Evolutionary conservation across 371 early-diverging fungal species (phyloP).

Genomic region (Vittaforma corneae): DNA sequence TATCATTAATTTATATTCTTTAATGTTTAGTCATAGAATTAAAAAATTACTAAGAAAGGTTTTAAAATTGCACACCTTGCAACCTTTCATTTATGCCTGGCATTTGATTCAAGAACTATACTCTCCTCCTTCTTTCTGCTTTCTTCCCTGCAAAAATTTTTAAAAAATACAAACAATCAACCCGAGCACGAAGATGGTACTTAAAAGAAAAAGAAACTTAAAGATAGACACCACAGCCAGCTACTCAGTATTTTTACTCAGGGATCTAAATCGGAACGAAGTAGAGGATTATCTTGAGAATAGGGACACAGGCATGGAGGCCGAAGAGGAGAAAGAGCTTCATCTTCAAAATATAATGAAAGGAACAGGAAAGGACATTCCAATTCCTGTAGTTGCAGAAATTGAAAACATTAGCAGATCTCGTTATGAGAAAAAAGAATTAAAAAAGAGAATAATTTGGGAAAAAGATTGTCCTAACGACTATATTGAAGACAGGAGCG

Average conservation of each 20-base stretch:
- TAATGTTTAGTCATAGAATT: no score
- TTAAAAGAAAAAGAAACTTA: conserved; percentile 42
- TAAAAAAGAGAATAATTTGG: conserved; percentile 27
- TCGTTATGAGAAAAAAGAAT: conserved; percentile 7
- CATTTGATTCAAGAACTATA: no score
- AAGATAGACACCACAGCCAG: conserved; percentile 23
- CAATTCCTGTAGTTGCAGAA: conserved; percentile 43
- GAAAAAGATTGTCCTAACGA: conserved; percentile 40
- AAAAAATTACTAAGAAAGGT: no score
- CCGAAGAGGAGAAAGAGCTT: conserved; percentile 54
- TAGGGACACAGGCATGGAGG: conserved; percentile 52
- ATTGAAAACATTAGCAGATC: conserved; percentile 11
- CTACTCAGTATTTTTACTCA: conserved; percentile 15
- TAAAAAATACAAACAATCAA: no score
- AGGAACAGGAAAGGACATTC: conserved; percentile 29
- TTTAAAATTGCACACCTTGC: no score
- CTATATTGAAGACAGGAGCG: conserved; percentile 30
- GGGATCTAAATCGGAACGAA: background rate
- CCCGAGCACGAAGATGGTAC: no score
- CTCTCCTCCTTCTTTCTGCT: background rate
- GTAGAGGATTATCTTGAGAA: conserved; percentile 42
- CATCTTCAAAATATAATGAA: conserved; percentile 46
- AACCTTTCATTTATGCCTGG: no score
- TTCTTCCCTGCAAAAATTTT: background rate
- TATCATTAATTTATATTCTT: no score